Conservation (phyloP, 441 rosid species). For the Gossypium laxum region DNA sequence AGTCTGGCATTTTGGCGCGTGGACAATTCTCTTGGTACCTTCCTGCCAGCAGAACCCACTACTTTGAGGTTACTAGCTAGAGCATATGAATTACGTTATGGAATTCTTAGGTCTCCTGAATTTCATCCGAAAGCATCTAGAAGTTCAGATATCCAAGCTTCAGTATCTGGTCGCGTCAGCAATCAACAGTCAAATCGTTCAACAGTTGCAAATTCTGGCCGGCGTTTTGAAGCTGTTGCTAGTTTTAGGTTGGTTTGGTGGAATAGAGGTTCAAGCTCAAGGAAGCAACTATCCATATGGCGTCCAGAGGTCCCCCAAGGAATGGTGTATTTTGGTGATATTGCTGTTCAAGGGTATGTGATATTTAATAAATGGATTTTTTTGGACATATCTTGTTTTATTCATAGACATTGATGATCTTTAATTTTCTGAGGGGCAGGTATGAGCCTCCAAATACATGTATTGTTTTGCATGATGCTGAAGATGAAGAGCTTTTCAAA, state of each 20-base stretch:
- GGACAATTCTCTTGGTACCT: conserved; percentile 71
- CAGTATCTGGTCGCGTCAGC: conserved; percentile 27
- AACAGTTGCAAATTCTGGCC: conserved; percentile 41
- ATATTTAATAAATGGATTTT: conserved; percentile 8
- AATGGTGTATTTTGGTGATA: conserved; percentile 85
- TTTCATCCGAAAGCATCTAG: conserved; percentile 31
- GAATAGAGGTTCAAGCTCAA: conserved; percentile 61
- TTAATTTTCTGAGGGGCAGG: conserved; percentile 32
- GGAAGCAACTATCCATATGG: conserved; percentile 81
- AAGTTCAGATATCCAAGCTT: conserved; percentile 26
- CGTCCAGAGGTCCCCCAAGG: conserved; percentile 72
- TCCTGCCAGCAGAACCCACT: conserved; percentile 67
- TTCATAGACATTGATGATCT: conserved; percentile 6
- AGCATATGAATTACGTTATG: conserved; percentile 70
- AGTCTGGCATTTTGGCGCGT: conserved; percentile 87
- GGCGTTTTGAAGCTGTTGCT: conserved; percentile 67
- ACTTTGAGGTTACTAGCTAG: conserved; percentile 40
- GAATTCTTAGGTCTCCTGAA: conserved; percentile 49
- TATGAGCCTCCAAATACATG: conserved; percentile 81
- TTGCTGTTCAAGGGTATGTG: conserved; percentile 82
- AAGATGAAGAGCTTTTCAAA: conserved; percentile 59
- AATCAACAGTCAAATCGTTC: conserved; percentile 28
- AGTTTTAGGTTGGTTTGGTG: conserved; percentile 84
- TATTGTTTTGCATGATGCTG: conserved; percentile 63
- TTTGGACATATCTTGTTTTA: background rate